phyloP scores from a whole-genome alignment of 2,329 filamentous ascomycete species.

The Penicillium sp. region DNA sequence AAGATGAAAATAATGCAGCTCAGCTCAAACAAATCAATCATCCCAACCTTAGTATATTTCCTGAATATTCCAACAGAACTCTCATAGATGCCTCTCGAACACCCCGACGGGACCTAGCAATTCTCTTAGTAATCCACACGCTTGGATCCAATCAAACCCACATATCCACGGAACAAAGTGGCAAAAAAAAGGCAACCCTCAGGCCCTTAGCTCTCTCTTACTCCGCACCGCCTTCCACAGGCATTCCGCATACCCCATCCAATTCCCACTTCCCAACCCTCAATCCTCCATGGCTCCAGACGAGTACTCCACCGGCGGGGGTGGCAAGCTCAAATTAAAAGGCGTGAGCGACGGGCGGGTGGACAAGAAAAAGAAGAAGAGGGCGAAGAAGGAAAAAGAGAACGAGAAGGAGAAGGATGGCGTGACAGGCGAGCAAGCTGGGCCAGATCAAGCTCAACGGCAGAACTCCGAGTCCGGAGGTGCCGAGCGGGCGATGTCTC shows the following conservation, averaged over 20 bases:
- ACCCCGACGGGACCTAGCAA: no score
- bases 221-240: constrained; percentile 19
- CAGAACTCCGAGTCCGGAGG: constrained; percentile 21
- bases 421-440: neutral
- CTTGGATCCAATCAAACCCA: neutral
- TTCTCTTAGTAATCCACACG: neutral
- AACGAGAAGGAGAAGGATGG: constrained; percentile 24
- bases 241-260: constrained; percentile 4
- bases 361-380: constrained; percentile 55
- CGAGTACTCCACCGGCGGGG: constrained; percentile 69
- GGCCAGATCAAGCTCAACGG: constrained; percentile 19
- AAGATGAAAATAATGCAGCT: no score
- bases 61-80: no score
- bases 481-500: constrained; percentile 6
- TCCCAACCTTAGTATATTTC: no score
- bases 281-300: constrained; percentile 44
- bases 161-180: neutral
- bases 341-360: constrained; percentile 60
- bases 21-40: no score
- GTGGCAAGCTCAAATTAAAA: constrained; percentile 83
- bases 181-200: neutral
- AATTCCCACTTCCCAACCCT: neutral
- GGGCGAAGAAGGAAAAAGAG: constrained; percentile 42
- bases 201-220: constrained; percentile 5
- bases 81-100: no score